These are phyloP conservation scores for Patellifolia procumbens DNA, from an alignment of 179 eudicot species.

Conservation along the genomic window DNA sequence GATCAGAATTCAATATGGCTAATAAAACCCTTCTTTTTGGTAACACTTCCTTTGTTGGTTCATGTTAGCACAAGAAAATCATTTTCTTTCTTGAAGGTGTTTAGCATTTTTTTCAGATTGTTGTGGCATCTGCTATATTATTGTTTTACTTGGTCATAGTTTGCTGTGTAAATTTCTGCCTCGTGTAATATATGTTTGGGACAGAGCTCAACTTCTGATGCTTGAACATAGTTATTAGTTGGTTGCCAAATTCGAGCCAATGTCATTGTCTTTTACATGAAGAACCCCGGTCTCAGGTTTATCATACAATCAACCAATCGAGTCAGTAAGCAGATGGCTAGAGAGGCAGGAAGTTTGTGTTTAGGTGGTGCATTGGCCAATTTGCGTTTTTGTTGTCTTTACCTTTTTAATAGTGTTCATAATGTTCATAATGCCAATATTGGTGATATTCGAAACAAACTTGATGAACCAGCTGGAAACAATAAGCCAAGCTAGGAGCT, in stretches of 20 bases:
- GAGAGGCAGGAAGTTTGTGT: background rate
- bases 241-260: background rate
- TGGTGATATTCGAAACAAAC: background rate
- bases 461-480: background rate
- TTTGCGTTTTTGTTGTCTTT: too few relatives aligned
- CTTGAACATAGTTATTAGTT: too few relatives aligned
- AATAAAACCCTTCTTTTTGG: background rate
- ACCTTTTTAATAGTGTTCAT: too few relatives aligned
- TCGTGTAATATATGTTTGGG: background rate
- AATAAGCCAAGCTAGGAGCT: background rate
- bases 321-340: background rate
- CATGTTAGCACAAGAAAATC: constrained; percentile 1
- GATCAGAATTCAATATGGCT: constrained; percentile 1
- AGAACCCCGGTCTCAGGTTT: background rate
- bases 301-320: background rate
- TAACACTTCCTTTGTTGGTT: background rate
- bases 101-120: background rate
- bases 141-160: background rate
- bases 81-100: background rate
- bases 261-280: background rate
- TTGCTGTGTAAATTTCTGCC: background rate
- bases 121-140: background rate
- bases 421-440: too few relatives aligned
- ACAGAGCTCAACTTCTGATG: background rate
- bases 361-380: too few relatives aligned